Base-by-base conservation (phyloP, 805 yeast species). In the Cyberlindnera bimundalis region DNA sequence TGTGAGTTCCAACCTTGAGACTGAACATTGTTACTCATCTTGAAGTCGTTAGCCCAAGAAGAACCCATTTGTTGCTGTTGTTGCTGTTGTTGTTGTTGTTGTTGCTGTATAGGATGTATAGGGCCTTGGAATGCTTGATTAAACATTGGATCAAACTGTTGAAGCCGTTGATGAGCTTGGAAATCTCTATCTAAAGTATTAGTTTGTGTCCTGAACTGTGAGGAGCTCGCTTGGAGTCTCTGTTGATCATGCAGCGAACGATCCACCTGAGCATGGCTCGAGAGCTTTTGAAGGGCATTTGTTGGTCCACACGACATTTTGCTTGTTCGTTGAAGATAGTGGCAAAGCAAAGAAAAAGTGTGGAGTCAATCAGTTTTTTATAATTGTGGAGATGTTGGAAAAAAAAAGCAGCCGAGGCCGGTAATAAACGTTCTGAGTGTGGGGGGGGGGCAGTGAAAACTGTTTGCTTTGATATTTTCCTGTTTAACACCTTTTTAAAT, bases 21-120 rank as follows among this genome's bases (percentile, higher is more conserved):
- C 5, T 37, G 48, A 17, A 7, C 23, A 11, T 11, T 24, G 16
- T 40, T 20, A 16, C 42, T 34, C 27, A 43, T 35, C 14, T 52
- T 48, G 33, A 55, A 55, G 39, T 53, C 59, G 30, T 36, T 50
- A 6, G 58, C 57, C 59, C 59, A 53, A 11, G 47, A 43, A 2
- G 46, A 37, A 23, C 36, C 14, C 5, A 21, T 40, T 9, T 14
- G 20, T 6, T 26, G 34, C 16, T 19, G 42, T 7, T 28, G 42
- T 7, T 34, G 48, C 8, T 27, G 46, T 11, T 38, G 44, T 3
- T 33, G 45, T 11, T 15, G 24, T 21, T 7, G 24, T n/a, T n/a
- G n/a, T n/a, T 21, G 24, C 24, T 21, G 24, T 10, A n/a, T 23
- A 19, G 33, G 41, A 9, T n/a, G 30, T 8, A 15, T n/a, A 8